Evolutionary conservation across 2,329 filamentous ascomycete species (phyloP).

Genomic region (Colletotrichum sp.): DNA sequence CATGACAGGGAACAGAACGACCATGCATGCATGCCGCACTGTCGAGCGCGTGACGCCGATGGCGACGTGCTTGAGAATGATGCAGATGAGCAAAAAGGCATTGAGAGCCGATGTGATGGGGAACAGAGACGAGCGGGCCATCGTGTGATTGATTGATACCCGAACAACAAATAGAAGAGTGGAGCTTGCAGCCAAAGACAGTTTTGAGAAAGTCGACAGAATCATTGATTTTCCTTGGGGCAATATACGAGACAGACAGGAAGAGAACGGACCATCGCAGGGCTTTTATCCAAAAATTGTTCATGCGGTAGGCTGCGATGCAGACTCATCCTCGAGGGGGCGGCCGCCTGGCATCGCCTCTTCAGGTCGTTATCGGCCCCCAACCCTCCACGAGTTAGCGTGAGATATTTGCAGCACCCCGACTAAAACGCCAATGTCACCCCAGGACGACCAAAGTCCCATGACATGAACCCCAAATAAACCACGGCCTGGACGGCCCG

Average conservation of each 20-base stretch:
- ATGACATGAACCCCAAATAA: neutral
- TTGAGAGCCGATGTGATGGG: constrained; percentile 6
- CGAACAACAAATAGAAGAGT: neutral
- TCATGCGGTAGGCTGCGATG: neutral
- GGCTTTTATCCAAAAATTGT: neutral
- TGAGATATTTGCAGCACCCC: neutral
- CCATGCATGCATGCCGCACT: constrained; percentile 3
- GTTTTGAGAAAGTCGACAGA: neutral
- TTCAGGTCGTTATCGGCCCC: neutral
- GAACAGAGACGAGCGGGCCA: constrained; percentile 4
- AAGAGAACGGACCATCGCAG: neutral
- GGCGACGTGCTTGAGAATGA: constrained; percentile 17
- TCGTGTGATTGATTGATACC: neutral
- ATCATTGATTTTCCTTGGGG: neutral
- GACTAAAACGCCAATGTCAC: neutral
- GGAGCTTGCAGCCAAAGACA: neutral
- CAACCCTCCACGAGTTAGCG: neutral
- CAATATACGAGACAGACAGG: neutral
- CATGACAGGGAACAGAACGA: constrained; percentile 8
- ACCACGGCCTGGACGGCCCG: neutral
- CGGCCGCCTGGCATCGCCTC: neutral
- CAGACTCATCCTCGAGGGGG: neutral
- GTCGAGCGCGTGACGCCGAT: constrained; percentile 1
- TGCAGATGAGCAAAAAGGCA: constrained; percentile 2
- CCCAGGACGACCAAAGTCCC: neutral